Evolutionary conservation across 2,329 filamentous ascomycete genomes (phyloP).

Genomic region (Xylariomycetidae sp.): DNA sequence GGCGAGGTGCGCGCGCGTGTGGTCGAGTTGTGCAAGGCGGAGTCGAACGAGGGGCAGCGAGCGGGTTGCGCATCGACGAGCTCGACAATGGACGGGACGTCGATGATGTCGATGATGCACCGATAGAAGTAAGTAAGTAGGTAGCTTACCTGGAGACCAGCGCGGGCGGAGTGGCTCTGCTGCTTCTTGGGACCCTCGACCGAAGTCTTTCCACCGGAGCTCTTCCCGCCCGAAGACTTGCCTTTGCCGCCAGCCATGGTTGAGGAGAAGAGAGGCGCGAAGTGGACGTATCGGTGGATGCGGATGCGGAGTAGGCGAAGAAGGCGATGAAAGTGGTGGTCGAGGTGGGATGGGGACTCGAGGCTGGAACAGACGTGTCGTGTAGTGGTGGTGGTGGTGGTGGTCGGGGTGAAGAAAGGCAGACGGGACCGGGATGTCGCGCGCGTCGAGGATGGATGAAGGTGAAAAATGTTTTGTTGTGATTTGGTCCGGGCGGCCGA

Average conservation of each 20-base stretch:
- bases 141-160: conserved; percentile 82
- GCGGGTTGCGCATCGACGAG: conserved; percentile 3
- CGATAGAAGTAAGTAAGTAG: conserved; percentile 6
- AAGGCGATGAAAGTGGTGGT: no score
- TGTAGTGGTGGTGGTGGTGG: no score
- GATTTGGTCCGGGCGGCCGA: no score
- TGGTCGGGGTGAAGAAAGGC: no score
- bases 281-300: not conserved
- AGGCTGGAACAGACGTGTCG: no score
- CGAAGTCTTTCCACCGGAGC: conserved; percentile 29
- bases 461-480: no score
- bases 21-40: no score
- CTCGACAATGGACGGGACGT: conserved; percentile 5
- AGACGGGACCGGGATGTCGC: no score
- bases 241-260: conserved; percentile 83
- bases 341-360: no score
- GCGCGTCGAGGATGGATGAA: no score
- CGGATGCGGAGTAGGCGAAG: not conserved
- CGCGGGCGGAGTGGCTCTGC: conserved; percentile 92
- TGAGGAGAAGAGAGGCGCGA: conserved; percentile 7
- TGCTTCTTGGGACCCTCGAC: conserved; percentile 63
- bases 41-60: no score
- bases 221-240: conserved; percentile 77
- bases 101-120: conserved; percentile 11
- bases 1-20: conserved; percentile 1